Percentiles rank a stretch among this genome's conserved stretches.
Evolutionary conservation across 139 green algal genomes (phyloP).

Genomic region (Pseudopediastrum boryanum): DNA sequence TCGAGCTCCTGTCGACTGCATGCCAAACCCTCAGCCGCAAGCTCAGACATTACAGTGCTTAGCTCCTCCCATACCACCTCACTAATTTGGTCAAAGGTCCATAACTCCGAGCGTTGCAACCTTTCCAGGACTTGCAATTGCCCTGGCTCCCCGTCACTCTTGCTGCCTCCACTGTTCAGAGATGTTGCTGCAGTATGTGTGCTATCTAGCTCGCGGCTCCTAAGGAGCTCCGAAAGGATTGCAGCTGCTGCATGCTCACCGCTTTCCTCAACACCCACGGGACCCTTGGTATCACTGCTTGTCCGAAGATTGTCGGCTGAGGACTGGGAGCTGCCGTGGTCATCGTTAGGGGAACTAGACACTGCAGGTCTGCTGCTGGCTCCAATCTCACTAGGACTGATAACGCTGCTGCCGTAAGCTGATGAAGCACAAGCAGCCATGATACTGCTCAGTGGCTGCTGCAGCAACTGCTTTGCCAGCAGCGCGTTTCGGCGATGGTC

Average conservation of each 20-base stretch:
- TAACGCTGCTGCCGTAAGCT: neutral
- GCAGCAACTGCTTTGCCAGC: slow-evolving; percentile 14
- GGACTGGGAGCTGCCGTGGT: too few relatives aligned
- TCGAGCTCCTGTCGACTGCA: neutral
- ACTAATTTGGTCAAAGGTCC: slow-evolving; percentile 13
- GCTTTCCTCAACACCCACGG: too few relatives aligned
- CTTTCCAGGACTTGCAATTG: neutral
- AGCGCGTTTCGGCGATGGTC: slow-evolving; percentile 18
- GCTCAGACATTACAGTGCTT: neutral
- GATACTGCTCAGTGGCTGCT: slow-evolving; percentile 12
- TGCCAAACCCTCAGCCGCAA: neutral
- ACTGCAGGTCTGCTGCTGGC: neutral
- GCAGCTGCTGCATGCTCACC: too few relatives aligned
- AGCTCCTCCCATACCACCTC: slow-evolving; percentile 9
- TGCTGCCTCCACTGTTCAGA: too few relatives aligned
- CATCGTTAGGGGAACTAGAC: too few relatives aligned
- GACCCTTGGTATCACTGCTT: too few relatives aligned
- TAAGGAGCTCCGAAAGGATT: too few relatives aligned
- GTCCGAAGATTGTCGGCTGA: too few relatives aligned
- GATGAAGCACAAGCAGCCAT: neutral
- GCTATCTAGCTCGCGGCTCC: too few relatives aligned
- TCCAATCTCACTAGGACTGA: neutral
- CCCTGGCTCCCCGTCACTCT: too few relatives aligned
- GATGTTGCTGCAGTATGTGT: too few relatives aligned
- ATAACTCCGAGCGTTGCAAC: slow-evolving; percentile 27